These are phyloP conservation scores for Eurotiales sp. DNA, from an alignment of 2,329 filamentous ascomycete genomes.

Conservation along the genomic window DNA sequence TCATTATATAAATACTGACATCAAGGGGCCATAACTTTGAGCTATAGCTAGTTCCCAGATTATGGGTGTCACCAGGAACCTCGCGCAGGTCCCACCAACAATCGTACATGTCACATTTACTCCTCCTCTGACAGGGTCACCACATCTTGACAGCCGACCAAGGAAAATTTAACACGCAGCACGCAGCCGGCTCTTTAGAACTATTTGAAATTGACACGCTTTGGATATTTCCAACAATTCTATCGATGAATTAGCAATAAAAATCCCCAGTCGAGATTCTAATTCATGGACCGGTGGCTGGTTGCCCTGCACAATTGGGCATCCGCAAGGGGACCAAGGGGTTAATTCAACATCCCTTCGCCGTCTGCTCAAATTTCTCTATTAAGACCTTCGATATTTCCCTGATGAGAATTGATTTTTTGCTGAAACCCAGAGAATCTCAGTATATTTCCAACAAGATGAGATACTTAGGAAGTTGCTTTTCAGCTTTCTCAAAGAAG, in stretches of 20 bases:
- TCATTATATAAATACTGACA: background rate
- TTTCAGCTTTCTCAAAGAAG: conserved; percentile 14
- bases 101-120: conserved; percentile 1
- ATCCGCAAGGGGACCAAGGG: background rate
- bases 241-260: background rate
- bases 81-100: background rate
- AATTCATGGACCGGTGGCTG: background rate
- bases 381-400: background rate
- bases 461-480: conserved; percentile 9
- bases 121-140: background rate
- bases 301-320: conserved; percentile 1
- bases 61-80: background rate
- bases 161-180: too few species aligned
- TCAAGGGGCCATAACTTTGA: background rate
- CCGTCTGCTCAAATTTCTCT: background rate
- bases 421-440: background rate
- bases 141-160: too few species aligned
- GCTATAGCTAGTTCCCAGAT: background rate
- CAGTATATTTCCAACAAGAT: background rate
- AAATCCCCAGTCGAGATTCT: background rate
- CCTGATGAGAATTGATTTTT: background rate
- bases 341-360: background rate
- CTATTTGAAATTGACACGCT: background rate
- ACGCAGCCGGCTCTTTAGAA: background rate
- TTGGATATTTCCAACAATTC: background rate